Percentiles rank a stretch among this genome's conserved stretches.
Conservation (phyloP, 78 protist genomes). For the Cavenderia fasciculata region DNA sequence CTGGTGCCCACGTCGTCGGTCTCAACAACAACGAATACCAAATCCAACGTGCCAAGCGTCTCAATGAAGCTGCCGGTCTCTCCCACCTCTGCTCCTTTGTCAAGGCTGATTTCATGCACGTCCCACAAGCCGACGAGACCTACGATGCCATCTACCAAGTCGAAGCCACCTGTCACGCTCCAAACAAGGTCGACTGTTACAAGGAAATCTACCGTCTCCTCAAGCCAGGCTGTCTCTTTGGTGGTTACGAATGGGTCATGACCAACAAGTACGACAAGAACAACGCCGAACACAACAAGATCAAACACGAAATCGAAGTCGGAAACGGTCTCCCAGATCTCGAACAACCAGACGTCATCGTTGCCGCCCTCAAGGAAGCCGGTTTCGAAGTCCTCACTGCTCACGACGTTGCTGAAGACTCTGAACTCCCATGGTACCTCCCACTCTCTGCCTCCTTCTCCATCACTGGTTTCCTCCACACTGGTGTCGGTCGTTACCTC, state of each 20-base stretch:
- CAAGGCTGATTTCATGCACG: slow-evolving; percentile 89
- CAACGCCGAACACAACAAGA: slow-evolving; percentile 78
- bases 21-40: slow-evolving; percentile 92
- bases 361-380: slow-evolving; percentile 72
- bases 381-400: slow-evolving; percentile 86
- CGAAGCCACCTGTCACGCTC: slow-evolving; percentile 97
- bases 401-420: slow-evolving; percentile 64
- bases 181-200: slow-evolving; percentile 75
- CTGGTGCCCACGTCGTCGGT: slow-evolving; percentile 91
- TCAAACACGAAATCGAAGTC: slow-evolving; percentile 87
- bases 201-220: slow-evolving; percentile 88
- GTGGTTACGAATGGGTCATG: slow-evolving; percentile 91
- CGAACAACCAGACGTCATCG: slow-evolving; percentile 27
- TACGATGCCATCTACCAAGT: slow-evolving; percentile 90
- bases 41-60: slow-evolving; percentile 74
- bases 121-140: slow-evolving; percentile 83
- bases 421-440: slow-evolving; percentile 79
- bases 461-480: slow-evolving; percentile 76
- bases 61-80: slow-evolving; percentile 56
- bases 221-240: slow-evolving; percentile 91
- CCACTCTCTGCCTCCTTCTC: slow-evolving; percentile 62
- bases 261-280: slow-evolving; percentile 86
- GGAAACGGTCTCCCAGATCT: slow-evolving; percentile 91
- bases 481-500: slow-evolving; percentile 77
- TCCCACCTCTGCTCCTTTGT: slow-evolving; percentile 38